Base-by-base conservation (phyloP, 2,329 filamentous ascomycete genomes). In the Cladorrhinum sp. region DNA sequence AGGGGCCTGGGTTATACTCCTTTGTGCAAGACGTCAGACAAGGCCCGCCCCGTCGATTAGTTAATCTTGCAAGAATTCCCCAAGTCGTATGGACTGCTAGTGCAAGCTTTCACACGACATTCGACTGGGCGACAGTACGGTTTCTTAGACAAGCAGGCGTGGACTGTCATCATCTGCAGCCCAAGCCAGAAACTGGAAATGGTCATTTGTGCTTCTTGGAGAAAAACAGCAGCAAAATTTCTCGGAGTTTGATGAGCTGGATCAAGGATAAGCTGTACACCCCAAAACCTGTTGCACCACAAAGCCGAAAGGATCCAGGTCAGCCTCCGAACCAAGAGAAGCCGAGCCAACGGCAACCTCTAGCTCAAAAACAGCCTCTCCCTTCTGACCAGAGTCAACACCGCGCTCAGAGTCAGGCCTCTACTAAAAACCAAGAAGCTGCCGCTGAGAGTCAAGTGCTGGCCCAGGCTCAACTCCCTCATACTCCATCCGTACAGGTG, bases 151-250 rank as follows among this genome's bases (percentile, higher is more conserved):
- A 87, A 67, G 81, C 79, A 1, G 82, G 83, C 0, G 75, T 80
- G 1, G n/a, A 61, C 66, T 0, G 74, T 77, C 1, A 80, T 2
- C 78, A 77, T 71, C 64, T 82, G 36, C 71, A 75, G 55, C 72
- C 86, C 50, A 76, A 73, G 1, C 75, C 75, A 0, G 77, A 85
- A 1, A 68, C 71, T 21, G 84, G 84, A 0, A 86, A 86, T 61
- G 82, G 81, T 0, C 83, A 85, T 65, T 75, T 86, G 61, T 75
- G 80, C 72, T 82, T 82, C 51, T 66, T 85, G 33, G 82, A 85
- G 72, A 75, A 72, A 65, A 84, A 85, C 66, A 83, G 77, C 60
- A 64, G 76, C 30, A 66, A 73, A 0, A 73, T 83, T 57, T 78
- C 77, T n/a, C 10, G 20, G 20, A 14, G 23, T 9, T 9, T 59